Conservation (phyloP, 768 basidiomycete genomes). For the Coprinopsis cinerea region DNA sequence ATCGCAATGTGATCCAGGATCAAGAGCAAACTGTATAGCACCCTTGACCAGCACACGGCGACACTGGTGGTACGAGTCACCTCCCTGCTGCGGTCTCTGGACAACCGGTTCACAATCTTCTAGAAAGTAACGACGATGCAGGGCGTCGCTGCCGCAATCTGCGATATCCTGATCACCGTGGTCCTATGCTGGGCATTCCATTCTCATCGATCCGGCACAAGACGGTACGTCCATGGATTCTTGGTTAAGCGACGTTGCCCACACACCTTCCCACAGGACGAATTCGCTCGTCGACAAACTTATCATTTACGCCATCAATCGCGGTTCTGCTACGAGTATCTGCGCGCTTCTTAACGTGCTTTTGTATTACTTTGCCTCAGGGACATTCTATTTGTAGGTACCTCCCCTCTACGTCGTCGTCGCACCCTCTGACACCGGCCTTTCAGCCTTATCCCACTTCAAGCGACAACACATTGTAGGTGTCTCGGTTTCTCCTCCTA, state of each 20-base stretch:
- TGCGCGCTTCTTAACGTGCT: conserved; percentile 6
- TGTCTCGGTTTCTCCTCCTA: background rate
- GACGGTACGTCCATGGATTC: background rate
- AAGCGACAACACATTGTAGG: conserved; percentile 4
- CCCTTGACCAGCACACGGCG: background rate
- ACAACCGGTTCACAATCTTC: background rate
- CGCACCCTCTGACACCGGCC: background rate
- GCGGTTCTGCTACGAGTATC: conserved; percentile 5
- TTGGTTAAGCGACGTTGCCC: background rate
- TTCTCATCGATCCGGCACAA: background rate
- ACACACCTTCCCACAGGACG: no score
- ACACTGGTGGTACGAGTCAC: background rate
- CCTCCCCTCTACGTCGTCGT: background rate
- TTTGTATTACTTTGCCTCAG: conserved; percentile 2
- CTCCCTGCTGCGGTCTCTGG: background rate
- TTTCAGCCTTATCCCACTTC: conserved; percentile 2
- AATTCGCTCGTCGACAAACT: conserved; percentile 1
- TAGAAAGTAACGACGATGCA: conserved; percentile 5
- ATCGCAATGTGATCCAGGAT: background rate
- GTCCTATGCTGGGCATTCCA: conserved; percentile 4
- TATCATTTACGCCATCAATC: conserved; percentile 8
- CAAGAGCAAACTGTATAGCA: background rate
- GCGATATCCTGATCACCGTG: conserved; percentile 3
- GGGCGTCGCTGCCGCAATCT: background rate
- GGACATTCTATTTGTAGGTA: conserved; percentile 8